Evolutionary conservation across 2,329 filamentous ascomycete genomes (phyloP), one percentile per base, ranked within the genome.

Genomic region (Fusarium acutatum): DNA sequence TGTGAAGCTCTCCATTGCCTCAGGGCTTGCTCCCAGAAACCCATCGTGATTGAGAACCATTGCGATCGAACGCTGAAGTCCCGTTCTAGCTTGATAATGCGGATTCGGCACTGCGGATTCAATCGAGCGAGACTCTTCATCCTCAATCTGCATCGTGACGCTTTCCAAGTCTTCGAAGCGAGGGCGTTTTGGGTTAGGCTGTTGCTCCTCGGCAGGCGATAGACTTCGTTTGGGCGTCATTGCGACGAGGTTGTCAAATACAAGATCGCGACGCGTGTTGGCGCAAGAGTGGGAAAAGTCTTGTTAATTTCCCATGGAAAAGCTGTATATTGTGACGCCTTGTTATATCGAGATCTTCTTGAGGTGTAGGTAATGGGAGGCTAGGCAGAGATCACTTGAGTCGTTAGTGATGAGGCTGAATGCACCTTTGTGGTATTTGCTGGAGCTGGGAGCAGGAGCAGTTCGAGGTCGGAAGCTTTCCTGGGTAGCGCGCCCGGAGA

Each of bases 1-100:
- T 8, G 88, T 85, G 47, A 92, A 88, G 72, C 87, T 87, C 78
- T 91, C 89, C 74, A 92, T 79, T 4, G 90, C 89, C 60, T 90
- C 87, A 13, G 85, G 83, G 2, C 83, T 86, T 20, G 89, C 86
- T 32, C 84, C 82, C 35, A 86, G 83, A 73, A 91, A 92, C 34
- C 90, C 90, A 41, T 91, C 86, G 68, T 90, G 86, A 46, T 87
- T 81, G 34, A 92, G 79, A 7, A 86, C 85, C 63, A 91, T 78
- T 1, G 85, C 86, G 63, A 92, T 87, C 17, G 88, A 87, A 57
- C 89, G 86, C 50, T 86, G 84, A 32, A 92, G 81, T 4, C 86
- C 79, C 24, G 67, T 64, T 62, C 82, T 77, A 12, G 81, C 81
- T 66, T 81, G 78, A 35, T 77, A 77, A 60, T 81, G 81, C 37